phyloP scores from a whole-genome alignment of 495 filamentous ascomycete genomes.

The Cenococcum geophilum region DNA sequence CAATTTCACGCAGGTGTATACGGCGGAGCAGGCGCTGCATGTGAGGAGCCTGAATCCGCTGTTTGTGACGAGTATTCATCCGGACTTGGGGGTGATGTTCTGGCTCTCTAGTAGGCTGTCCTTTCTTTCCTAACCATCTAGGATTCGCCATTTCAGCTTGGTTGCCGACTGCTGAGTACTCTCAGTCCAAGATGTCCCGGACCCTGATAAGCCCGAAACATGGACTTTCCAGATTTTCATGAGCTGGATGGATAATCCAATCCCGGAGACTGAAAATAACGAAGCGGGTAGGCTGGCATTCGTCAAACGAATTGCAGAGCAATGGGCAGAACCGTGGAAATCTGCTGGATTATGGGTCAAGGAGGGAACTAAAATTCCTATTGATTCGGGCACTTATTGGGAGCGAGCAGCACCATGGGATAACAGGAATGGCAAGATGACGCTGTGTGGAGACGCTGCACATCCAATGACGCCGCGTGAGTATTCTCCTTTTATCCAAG shows the following conservation, averaged over 20 bases:
- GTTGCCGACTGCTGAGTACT: neutral
- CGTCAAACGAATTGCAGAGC: slow-evolving; percentile 14
- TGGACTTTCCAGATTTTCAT: slow-evolving; percentile 40
- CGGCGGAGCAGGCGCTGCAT: neutral
- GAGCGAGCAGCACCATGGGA: slow-evolving; percentile 12
- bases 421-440: slow-evolving; percentile 14
- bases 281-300: slow-evolving; percentile 25
- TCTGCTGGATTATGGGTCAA: slow-evolving; percentile 16
- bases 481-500: neutral
- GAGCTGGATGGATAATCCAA: slow-evolving; percentile 13
- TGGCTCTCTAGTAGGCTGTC: slow-evolving; percentile 2
- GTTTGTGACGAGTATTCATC: slow-evolving; percentile 7
- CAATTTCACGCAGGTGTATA: slow-evolving; percentile 6
- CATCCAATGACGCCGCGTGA: slow-evolving; percentile 23
- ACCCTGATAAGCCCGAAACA: slow-evolving; percentile 40
- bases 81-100: slow-evolving; percentile 10
- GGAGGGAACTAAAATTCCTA: slow-evolving; percentile 19
- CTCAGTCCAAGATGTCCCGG: slow-evolving; percentile 39
- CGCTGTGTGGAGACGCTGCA: slow-evolving; percentile 21
- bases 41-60: slow-evolving; percentile 11
- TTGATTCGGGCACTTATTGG: slow-evolving; percentile 26
- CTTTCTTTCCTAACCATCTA: too few relatives aligned
- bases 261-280: slow-evolving; percentile 21
- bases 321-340: slow-evolving; percentile 19
- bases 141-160: neutral